These are phyloP conservation scores for Hordeum marinum DNA, from an alignment of 176 grass and related monocot species.

Conservation along the genomic window DNA sequence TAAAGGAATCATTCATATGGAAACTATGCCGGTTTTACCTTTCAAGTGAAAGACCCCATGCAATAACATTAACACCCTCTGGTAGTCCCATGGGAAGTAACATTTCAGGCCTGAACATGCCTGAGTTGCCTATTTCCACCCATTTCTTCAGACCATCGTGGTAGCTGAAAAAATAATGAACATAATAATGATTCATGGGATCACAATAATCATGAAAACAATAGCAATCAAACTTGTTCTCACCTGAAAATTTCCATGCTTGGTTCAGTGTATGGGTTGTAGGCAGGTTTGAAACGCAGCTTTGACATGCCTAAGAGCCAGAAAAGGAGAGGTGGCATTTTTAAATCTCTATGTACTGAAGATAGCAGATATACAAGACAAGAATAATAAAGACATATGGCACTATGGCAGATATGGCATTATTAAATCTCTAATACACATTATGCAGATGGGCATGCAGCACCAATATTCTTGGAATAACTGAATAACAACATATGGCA, in stretches of 20 bases:
- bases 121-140: slow-evolving; percentile 96
- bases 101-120: slow-evolving; percentile 99
- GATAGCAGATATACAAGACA: not conserved
- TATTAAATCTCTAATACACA: not conserved
- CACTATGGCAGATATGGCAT: not conserved
- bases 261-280: slow-evolving; percentile 95
- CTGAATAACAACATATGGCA: not conserved
- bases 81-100: slow-evolving; percentile 94
- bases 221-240: slow-evolving; percentile 12
- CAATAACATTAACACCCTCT: slow-evolving; percentile 93
- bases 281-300: slow-evolving; percentile 95
- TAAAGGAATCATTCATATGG: not conserved
- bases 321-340: slow-evolving; percentile 5
- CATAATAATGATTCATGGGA: not conserved
- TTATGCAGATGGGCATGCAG: not conserved
- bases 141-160: slow-evolving; percentile 97
- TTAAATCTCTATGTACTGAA: not conserved
- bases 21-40: slow-evolving; percentile 46
- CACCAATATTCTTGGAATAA: not conserved
- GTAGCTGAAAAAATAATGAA: slow-evolving; percentile 56
- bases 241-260: slow-evolving; percentile 99
- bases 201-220: not conserved
- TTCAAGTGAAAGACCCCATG: slow-evolving; percentile 98
- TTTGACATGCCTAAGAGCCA: slow-evolving; percentile 77
- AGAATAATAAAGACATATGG: not conserved